These are phyloP conservation scores for Abrus pulchellus DNA, from an alignment of 306 rosid genomes.

Conservation along the genomic window DNA sequence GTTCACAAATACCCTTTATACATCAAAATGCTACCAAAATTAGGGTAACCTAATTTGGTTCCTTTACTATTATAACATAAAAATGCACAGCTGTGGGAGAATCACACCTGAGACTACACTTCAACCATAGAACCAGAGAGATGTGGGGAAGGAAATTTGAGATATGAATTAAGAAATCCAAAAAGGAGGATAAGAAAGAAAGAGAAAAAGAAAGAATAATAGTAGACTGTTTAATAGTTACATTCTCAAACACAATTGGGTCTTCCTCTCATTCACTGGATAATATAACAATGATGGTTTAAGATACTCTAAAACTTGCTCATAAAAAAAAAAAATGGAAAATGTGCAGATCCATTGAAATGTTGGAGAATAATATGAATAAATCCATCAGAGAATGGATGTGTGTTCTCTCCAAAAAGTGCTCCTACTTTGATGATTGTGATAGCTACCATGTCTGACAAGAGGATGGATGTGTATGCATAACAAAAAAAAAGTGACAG, in stretches of 20 bases:
- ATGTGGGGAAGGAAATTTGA: neutral
- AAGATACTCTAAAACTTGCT: neutral
- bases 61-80: neutral
- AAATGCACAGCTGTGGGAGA: neutral
- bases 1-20: neutral
- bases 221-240: neutral
- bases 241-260: constrained; percentile 8
- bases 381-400: neutral
- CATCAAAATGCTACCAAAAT: neutral
- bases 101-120: neutral
- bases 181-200: neutral
- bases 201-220: neutral
- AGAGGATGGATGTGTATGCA: constrained; percentile 15
- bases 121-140: constrained; percentile 16
- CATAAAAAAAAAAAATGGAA: constrained; percentile 3
- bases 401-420: constrained; percentile 4
- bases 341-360: constrained; percentile 32
- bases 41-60: neutral
- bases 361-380: constrained; percentile 2
- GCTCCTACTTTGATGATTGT: constrained; percentile 17
- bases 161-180: neutral
- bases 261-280: constrained; percentile 1
- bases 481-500: neutral
- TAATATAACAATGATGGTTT: constrained; percentile 20
- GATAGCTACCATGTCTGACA: neutral